Conservation (phyloP, 2,329 filamentous ascomycete genomes). For the Fonsecaea multimorphosa region DNA sequence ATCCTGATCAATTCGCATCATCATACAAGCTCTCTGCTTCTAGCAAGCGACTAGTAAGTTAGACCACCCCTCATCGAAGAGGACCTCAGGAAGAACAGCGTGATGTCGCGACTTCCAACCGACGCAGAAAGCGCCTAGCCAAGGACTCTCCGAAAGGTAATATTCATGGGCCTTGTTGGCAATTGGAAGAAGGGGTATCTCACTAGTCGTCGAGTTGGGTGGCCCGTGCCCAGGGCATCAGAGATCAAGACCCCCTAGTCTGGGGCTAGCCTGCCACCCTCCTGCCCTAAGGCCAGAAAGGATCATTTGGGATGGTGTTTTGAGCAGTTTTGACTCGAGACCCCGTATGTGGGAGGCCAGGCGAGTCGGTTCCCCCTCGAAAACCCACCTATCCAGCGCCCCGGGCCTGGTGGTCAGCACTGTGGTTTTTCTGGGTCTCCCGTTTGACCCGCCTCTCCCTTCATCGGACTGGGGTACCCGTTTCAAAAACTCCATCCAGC, state of each 20-base stretch:
- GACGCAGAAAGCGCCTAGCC: not conserved
- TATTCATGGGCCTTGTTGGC: not conserved
- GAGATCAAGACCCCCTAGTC: not conserved
- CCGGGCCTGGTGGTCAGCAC: slow-evolving; percentile 11
- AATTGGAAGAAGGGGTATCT: not conserved
- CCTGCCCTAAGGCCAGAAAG: not conserved
- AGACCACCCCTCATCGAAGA: not conserved
- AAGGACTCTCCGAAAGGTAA: not conserved
- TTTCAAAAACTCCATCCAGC: not conserved
- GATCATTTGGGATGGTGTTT: not conserved
- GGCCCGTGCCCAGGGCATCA: not conserved
- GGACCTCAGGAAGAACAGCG: not conserved
- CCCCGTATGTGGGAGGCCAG: not conserved
- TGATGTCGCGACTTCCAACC: not conserved
- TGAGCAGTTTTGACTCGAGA: not conserved
- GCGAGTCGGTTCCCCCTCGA: slow-evolving; percentile 1
- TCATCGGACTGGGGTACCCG: not conserved
- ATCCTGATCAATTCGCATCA: not conserved
- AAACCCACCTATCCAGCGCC: slow-evolving; percentile 2
- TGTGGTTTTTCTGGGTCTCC: slow-evolving; percentile 4
- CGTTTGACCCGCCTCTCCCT: not conserved
- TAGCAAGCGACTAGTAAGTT: not conserved
- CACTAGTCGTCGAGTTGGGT: not conserved
- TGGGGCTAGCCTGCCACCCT: slow-evolving; percentile 9
- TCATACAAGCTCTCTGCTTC: not conserved